A percentile compares a stretch with the other conserved stretches of the same genome.
phyloP scores from a whole-genome alignment of 768 basidiomycete species.

The Mycena vulgaris region DNA sequence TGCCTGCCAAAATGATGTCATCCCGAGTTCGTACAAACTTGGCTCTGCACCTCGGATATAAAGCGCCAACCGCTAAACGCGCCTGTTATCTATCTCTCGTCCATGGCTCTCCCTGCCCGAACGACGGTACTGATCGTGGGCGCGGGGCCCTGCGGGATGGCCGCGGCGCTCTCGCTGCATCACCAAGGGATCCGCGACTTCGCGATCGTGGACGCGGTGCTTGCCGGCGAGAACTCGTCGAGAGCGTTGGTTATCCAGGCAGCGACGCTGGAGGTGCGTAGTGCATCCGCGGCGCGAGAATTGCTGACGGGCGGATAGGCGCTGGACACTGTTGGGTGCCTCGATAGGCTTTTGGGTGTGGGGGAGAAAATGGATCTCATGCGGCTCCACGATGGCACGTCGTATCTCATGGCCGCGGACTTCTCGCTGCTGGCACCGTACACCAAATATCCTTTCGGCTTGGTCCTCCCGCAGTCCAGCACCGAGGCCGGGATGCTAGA shows the following conservation, averaged over 20 bases:
- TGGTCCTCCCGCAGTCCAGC: conserved; percentile 60
- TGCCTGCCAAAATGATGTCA: too few relatives aligned
- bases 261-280: conserved; percentile 65
- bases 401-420: conserved; percentile 45
- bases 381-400: conserved; percentile 48
- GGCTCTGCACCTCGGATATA: too few relatives aligned
- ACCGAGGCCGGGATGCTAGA: conserved; percentile 60
- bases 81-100: too few relatives aligned
- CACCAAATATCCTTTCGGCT: conserved; percentile 61
- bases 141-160: conserved; percentile 64
- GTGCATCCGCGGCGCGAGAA: neutral
- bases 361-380: conserved; percentile 52
- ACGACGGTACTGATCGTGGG: conserved; percentile 66
- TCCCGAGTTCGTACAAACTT: too few relatives aligned
- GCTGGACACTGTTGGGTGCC: conserved; percentile 61
- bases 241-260: conserved; percentile 66
- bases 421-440: conserved; percentile 54
- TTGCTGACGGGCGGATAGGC: conserved; percentile 48
- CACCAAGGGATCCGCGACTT: conserved; percentile 60
- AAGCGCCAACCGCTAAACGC: too few relatives aligned
- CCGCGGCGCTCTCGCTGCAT: conserved; percentile 61
- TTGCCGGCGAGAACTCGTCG: conserved; percentile 52
- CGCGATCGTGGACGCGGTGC: conserved; percentile 57
- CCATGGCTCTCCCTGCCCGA: conserved; percentile 34
- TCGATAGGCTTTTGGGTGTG: conserved; percentile 52